Conservation (phyloP, 2,329 filamentous ascomycete genomes). For the Colletotrichum orbiculare region DNA sequence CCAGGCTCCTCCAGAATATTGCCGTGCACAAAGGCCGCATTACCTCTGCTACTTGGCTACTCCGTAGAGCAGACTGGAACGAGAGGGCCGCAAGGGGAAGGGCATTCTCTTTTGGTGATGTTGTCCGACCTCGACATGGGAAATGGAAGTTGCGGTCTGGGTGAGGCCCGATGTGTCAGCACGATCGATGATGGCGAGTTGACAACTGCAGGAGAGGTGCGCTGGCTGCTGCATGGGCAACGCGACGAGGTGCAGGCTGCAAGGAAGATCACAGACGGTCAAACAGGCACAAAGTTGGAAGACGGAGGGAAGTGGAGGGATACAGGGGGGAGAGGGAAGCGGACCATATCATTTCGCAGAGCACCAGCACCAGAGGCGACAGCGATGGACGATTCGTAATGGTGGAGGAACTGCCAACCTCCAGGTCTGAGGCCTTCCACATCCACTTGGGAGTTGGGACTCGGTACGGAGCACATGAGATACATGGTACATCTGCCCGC, state of each 20-base stretch:
- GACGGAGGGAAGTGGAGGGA: not conserved
- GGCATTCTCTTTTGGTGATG: not conserved
- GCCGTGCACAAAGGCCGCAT: constrained; percentile 6
- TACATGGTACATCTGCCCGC: constrained; percentile 15
- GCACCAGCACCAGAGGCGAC: not conserved
- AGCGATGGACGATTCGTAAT: constrained; percentile 18
- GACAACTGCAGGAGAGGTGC: not conserved
- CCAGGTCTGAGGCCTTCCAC: constrained; percentile 32
- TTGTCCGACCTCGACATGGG: constrained; percentile 13
- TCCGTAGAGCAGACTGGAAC: constrained; percentile 10
- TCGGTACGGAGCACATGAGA: constrained; percentile 3
- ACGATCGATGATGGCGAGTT: constrained; percentile 18
- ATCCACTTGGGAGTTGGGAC: constrained; percentile 3
- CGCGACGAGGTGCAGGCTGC: not conserved
- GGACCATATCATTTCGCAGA: constrained; percentile 19
- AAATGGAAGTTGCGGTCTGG: constrained; percentile 32
- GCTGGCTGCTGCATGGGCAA: not conserved
- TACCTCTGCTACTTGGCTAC: not conserved
- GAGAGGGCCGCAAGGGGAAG: not conserved
- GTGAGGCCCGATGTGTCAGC: constrained; percentile 11
- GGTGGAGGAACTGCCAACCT: constrained; percentile 23
- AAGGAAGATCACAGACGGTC: constrained; percentile 11
- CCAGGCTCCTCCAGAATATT: constrained; percentile 16
- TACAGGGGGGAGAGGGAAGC: constrained; percentile 1
- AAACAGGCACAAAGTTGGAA: constrained; percentile 12